These are phyloP conservation scores for Plantago lanceolata DNA, from an alignment of 305 asterid species.

Conservation along the genomic window DNA sequence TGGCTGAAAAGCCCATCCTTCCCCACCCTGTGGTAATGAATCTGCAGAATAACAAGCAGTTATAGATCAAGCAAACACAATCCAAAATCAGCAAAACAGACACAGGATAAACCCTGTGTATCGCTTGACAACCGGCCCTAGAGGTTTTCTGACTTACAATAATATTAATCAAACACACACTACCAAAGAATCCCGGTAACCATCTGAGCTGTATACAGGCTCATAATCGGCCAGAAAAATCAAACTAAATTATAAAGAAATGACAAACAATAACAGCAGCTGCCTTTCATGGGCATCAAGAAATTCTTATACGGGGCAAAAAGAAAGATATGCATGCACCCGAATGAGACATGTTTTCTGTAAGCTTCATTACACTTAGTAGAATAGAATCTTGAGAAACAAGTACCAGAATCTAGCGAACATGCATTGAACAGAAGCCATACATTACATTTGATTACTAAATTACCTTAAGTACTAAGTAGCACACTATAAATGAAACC, in stretches of 20 bases:
- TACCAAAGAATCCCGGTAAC: not conserved
- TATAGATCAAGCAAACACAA: constrained; percentile 20
- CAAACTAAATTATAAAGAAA: not conserved
- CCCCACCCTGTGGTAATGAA: constrained; percentile 88
- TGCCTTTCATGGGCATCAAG: not conserved
- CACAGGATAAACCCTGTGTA: not conserved
- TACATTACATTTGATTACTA: not conserved
- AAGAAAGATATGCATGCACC: too few species aligned
- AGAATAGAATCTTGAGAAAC: not conserved
- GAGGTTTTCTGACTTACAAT: not conserved
- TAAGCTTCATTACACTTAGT: not conserved
- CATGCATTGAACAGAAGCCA: not conserved
- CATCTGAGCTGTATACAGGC: too few species aligned
- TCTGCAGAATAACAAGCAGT: constrained; percentile 43
- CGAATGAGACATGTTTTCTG: not conserved
- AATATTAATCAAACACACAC: not conserved
- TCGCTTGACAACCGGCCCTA: not conserved
- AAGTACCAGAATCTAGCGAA: not conserved
- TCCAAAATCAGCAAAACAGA: not conserved
- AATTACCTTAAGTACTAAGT: not conserved
- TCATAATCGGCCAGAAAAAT: not conserved
- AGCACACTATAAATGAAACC: not conserved
- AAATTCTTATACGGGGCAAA: not conserved
- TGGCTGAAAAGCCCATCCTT: constrained; percentile 87
- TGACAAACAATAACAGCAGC: not conserved